Evolutionary conservation across 345 rosid genomes (phyloP).

Genomic region (Pistacia integerrima): DNA sequence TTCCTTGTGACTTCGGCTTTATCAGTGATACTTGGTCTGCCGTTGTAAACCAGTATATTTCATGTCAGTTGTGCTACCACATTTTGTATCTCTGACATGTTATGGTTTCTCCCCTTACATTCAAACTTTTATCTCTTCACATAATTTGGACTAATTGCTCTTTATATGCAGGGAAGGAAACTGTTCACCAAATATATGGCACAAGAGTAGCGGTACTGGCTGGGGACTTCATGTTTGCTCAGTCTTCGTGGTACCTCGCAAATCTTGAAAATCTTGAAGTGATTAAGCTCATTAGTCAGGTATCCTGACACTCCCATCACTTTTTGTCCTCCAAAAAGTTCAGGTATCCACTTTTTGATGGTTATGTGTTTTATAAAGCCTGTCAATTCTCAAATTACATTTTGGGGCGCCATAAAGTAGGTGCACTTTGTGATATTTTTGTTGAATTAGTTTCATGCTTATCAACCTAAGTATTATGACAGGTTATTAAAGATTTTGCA

Average conservation of each 20-base stretch:
- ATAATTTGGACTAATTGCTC: not conserved
- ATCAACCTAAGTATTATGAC: conserved; percentile 16
- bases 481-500: conserved; percentile 98
- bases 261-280: conserved; percentile 93
- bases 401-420: not conserved
- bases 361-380: not conserved
- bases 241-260: conserved; percentile 96
- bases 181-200: conserved; percentile 81
- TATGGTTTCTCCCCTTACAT: not conserved
- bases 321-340: not conserved
- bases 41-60: not conserved
- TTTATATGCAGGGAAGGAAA: conserved; percentile 63
- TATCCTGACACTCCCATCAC: conserved; percentile 14
- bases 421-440: not conserved
- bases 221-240: conserved; percentile 98
- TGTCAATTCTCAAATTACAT: not conserved
- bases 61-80: not conserved
- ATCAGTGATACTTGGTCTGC: not conserved
- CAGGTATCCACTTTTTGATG: not conserved
- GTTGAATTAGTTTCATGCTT: not conserved
- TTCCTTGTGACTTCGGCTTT: too few relatives aligned
- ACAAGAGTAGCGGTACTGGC: conserved; percentile 91
- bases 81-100: not conserved
- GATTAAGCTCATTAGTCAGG: conserved; percentile 98
- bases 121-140: conserved; percentile 5